A percentile compares a stretch with the other conserved stretches of the same genome.
Conservation (phyloP, 2,329 filamentous ascomycete genomes). For the Pseudogymnoascus sp. region DNA sequence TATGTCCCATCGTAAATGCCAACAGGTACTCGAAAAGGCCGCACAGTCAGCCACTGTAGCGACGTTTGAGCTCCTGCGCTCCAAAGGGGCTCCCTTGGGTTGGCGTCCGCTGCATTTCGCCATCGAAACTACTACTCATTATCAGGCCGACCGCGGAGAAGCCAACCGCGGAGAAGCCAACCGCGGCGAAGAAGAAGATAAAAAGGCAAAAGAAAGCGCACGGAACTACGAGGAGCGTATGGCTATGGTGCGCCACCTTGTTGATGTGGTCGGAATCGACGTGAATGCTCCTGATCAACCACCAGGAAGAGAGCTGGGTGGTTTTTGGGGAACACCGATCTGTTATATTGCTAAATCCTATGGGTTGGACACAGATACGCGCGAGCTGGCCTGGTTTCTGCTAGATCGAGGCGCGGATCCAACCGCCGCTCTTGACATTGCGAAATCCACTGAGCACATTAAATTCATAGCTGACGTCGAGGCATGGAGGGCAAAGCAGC, state of each 20-base stretch:
- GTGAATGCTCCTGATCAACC: slow-evolving; percentile 10
- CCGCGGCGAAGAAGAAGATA: not conserved
- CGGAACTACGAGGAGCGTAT: slow-evolving; percentile 13
- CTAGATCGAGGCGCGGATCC: slow-evolving; percentile 16
- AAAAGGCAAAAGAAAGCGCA: not conserved
- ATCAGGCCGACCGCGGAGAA: not conserved
- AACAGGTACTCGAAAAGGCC: slow-evolving; percentile 10
- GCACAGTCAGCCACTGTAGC: slow-evolving; percentile 10
- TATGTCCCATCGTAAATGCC: not conserved
- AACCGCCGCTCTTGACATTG: not conserved
- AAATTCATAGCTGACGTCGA: not conserved
- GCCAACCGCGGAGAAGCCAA: not conserved
- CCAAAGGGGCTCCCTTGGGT: slow-evolving; percentile 16
- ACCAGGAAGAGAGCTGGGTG: not conserved
- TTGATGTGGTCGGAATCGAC: slow-evolving; percentile 14
- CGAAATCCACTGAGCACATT: not conserved
- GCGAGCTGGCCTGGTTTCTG: slow-evolving; percentile 14
- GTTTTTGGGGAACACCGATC: slow-evolving; percentile 8
- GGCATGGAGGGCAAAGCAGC: not conserved
- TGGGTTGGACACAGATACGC: not conserved
- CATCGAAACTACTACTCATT: not conserved
- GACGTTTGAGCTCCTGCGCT: slow-evolving; percentile 16
- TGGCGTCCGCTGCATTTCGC: slow-evolving; percentile 13
- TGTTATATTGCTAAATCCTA: slow-evolving; percentile 11
- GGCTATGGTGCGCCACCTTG: slow-evolving; percentile 16